Evolutionary conservation across 2,329 filamentous ascomycete species (phyloP).

Genomic region (Clonostachys solani): DNA sequence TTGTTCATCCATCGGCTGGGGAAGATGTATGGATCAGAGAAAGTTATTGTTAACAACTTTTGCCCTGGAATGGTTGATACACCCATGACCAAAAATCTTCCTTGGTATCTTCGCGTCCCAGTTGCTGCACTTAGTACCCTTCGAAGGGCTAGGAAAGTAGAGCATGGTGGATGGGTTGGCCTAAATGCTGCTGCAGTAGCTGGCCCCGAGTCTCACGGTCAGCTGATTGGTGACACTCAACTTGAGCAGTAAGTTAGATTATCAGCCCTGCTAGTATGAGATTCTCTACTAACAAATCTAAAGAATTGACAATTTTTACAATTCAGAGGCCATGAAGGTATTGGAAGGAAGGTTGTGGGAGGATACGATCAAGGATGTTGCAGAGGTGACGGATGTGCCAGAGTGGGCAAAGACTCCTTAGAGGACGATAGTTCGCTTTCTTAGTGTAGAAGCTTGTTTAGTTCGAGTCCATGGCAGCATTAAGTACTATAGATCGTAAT

Average conservation of each 20-base stretch:
- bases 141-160: neutral
- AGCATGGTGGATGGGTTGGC: constrained; percentile 2
- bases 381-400: neutral
- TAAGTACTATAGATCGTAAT: no score
- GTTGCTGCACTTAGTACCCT: constrained; percentile 1
- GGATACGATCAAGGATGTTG: neutral
- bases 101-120: neutral
- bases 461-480: no score
- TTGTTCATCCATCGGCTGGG: constrained; percentile 1
- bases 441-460: no score
- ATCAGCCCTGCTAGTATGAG: neutral
- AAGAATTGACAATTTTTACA: neutral
- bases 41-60: constrained; percentile 4
- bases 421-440: neutral
- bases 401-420: neutral
- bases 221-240: constrained; percentile 2
- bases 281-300: neutral
- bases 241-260: constrained; percentile 3
- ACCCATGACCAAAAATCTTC: constrained; percentile 2
- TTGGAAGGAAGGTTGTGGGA: neutral
- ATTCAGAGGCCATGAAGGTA: neutral
- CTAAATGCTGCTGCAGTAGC: constrained; percentile 1
- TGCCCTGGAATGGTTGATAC: constrained; percentile 5
- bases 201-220: constrained; percentile 3
- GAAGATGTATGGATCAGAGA: neutral